Percentiles rank a stretch among this genome's conserved stretches.
These are phyloP conservation scores for Hirsutella minnesotensis DNA, from an alignment of 2,329 filamentous ascomycete species.

Conservation along the genomic window DNA sequence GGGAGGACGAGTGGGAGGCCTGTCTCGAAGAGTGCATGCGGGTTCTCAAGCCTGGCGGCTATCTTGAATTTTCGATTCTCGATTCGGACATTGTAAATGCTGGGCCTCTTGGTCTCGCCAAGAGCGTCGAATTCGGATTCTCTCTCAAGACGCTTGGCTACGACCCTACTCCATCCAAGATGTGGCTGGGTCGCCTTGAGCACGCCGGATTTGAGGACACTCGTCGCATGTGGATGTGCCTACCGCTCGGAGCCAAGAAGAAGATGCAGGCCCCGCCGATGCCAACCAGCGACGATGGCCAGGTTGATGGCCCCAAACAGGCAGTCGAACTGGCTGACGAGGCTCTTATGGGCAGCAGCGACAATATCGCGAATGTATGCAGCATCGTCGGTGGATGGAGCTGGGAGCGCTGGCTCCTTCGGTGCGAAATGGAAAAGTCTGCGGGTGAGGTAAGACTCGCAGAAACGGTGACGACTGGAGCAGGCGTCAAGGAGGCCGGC, in stretches of 20 bases:
- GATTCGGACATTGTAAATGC: conserved; percentile 85
- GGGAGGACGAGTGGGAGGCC: conserved; percentile 75
- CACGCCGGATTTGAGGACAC: conserved; percentile 68
- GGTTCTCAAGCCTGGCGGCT: conserved; percentile 84
- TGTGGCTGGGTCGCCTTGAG: conserved; percentile 63
- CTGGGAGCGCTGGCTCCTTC: conserved; percentile 95
- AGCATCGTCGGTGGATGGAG: conserved; percentile 78
- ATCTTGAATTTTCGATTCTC: conserved; percentile 80
- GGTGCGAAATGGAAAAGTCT: conserved; percentile 70
- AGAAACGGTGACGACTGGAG: conserved; percentile 38
- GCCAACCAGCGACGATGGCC: conserved; percentile 18
- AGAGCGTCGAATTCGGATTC: conserved; percentile 86
- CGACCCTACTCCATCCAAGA: conserved; percentile 72
- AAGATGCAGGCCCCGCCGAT: conserved; percentile 17
- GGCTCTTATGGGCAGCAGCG: conserved; percentile 53
- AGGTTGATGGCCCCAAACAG: conserved; percentile 20
- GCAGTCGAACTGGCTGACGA: conserved; percentile 46
- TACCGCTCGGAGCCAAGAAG: conserved; percentile 59
- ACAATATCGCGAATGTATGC: conserved; percentile 60
- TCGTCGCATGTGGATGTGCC: conserved; percentile 77
- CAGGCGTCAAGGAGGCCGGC: conserved; percentile 42
- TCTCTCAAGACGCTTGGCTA: conserved; percentile 82
- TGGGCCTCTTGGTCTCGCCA: conserved; percentile 65
- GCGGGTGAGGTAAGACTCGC: conserved; percentile 51
- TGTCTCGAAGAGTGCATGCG: conserved; percentile 80